Percentiles rank a stretch among this genome's conserved stretches.
Conservation (phyloP, 2,329 filamentous ascomycete genomes). For the Claviceps sp. region DNA sequence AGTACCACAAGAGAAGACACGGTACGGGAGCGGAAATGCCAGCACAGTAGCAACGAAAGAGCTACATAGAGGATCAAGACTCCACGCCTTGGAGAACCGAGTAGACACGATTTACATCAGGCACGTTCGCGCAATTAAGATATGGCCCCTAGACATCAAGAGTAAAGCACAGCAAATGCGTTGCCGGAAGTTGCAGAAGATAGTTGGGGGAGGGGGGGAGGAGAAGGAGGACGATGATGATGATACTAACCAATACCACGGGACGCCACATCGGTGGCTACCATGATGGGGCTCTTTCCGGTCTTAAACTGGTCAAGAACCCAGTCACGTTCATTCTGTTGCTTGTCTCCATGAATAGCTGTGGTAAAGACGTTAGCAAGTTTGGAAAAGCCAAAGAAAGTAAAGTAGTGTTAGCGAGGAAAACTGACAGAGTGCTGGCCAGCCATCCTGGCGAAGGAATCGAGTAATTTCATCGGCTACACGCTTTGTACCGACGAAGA, state of each 20-base stretch:
- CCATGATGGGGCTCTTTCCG: slow-evolving; percentile 99
- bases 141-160: slow-evolving; percentile 69
- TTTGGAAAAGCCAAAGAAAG: slow-evolving; percentile 24
- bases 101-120: slow-evolving; percentile 71
- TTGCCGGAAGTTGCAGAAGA: slow-evolving; percentile 43
- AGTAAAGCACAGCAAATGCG: slow-evolving; percentile 66
- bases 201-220: slow-evolving; percentile 27
- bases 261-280: slow-evolving; percentile 97
- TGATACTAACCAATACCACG: slow-evolving; percentile 99
- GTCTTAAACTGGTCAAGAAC: slow-evolving; percentile 99
- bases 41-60: slow-evolving; percentile 53
- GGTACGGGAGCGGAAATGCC: slow-evolving; percentile 65
- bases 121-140: slow-evolving; percentile 83
- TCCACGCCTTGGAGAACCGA: slow-evolving; percentile 67
- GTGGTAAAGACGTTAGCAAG: slow-evolving; percentile 12
- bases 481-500: slow-evolving; percentile 90
- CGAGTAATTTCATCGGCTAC: slow-evolving; percentile 96
- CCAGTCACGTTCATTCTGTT: slow-evolving; percentile 99
- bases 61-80: slow-evolving; percentile 57
- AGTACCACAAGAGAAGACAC: slow-evolving; percentile 47
- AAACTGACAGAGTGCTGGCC: slow-evolving; percentile 83
- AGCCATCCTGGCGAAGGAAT: slow-evolving; percentile 93
- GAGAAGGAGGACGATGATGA: neutral
- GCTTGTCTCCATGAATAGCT: slow-evolving; percentile 98
- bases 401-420: neutral